Evolutionary conservation across 108 stramenopile genomes (phyloP).

Genomic region (Epithemia pelagica): DNA sequence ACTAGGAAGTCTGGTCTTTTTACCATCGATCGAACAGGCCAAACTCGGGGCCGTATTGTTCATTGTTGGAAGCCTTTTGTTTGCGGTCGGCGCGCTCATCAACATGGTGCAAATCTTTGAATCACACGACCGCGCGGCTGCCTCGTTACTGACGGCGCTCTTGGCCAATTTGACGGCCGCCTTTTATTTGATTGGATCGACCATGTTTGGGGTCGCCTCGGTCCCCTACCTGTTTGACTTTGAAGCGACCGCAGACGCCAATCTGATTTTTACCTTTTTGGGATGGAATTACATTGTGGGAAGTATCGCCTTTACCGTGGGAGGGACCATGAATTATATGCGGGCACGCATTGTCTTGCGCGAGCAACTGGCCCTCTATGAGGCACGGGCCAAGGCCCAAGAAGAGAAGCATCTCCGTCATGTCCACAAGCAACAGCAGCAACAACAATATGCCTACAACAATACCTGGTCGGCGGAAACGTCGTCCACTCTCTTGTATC

Average conservation of each 20-base stretch:
- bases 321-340: not conserved
- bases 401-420: no score
- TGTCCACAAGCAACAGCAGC: no score
- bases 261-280: not conserved
- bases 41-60: not conserved
- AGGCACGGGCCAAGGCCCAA: no score
- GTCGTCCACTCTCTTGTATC: no score
- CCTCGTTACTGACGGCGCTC: not conserved
- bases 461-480: no score
- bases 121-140: no score
- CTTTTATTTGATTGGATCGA: slow-evolving; percentile 7
- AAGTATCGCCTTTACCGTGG: not conserved
- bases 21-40: not conserved
- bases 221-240: slow-evolving; percentile 2
- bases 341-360: no score
- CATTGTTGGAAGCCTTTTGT: not conserved
- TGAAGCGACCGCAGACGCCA: not conserved
- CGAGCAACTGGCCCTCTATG: no score
- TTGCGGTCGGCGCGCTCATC: not conserved
- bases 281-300: not conserved
- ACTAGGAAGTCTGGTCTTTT: not conserved
- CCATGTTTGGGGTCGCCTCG: not conserved
- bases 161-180: slow-evolving; percentile 7
- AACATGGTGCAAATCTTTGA: slow-evolving; percentile 7
- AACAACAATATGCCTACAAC: no score